Percentiles rank a stretch among this genome's conserved stretches.
Evolutionary conservation across 2,329 filamentous ascomycete species (phyloP).

Genomic region (Pseudogymnoascus sp.): DNA sequence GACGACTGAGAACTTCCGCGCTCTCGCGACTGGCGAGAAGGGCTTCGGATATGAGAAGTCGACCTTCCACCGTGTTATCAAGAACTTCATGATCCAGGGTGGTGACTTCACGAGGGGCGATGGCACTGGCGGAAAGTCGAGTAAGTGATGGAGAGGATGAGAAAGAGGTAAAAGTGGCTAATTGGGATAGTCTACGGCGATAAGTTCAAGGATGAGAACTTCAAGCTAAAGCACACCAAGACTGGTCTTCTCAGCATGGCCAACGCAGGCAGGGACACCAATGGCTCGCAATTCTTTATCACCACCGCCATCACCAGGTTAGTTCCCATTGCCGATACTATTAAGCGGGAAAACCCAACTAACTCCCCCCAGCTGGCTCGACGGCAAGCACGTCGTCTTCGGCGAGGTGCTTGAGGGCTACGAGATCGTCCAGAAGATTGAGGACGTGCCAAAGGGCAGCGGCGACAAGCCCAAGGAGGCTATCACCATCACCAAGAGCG

Average conservation of each 20-base stretch:
- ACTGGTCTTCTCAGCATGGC: constrained; percentile 79
- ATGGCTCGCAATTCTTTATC: constrained; percentile 87
- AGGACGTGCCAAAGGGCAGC: constrained; percentile 58
- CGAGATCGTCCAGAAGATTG: constrained; percentile 71
- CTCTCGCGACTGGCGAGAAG: constrained; percentile 78
- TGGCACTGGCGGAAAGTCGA: constrained; percentile 79
- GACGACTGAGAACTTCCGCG: constrained; percentile 67
- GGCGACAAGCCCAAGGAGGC: constrained; percentile 62
- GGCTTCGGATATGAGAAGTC: constrained; percentile 78
- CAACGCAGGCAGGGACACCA: constrained; percentile 78
- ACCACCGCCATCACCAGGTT: constrained; percentile 73
- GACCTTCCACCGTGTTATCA: constrained; percentile 84
- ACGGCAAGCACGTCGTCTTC: constrained; percentile 80
- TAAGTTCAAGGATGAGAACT: constrained; percentile 86
- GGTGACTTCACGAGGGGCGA: constrained; percentile 81
- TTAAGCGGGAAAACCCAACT: constrained; percentile 11
- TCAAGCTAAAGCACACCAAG: constrained; percentile 89
- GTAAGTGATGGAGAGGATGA: constrained; percentile 39
- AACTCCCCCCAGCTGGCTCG: constrained; percentile 57
- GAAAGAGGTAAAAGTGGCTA: constrained; percentile 13
- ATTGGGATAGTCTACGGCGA: constrained; percentile 62
- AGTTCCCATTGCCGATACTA: constrained; percentile 23
- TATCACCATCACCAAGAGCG: constrained; percentile 76
- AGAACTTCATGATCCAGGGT: constrained; percentile 86
- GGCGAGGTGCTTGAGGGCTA: constrained; percentile 84